Evolutionary conservation across 2,329 filamentous ascomycete species (phyloP).

Genomic region (Eurotiales sp.): DNA sequence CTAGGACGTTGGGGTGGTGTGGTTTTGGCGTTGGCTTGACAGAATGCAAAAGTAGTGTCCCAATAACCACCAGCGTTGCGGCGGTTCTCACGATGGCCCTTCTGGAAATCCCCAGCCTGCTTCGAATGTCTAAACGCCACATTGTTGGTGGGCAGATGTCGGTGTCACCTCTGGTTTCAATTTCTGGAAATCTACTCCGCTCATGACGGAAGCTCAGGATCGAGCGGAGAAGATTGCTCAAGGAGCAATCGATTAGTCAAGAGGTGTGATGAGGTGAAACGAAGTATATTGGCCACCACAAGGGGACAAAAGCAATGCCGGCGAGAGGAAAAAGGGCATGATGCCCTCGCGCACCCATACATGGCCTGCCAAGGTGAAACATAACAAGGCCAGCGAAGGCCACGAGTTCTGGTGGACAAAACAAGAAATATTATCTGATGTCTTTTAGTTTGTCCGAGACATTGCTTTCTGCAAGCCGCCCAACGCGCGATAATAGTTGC

Average conservation of each 20-base stretch:
- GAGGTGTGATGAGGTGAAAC: not conserved
- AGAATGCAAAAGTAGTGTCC: not conserved
- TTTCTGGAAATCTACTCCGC: not conserved
- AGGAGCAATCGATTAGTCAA: too few species aligned
- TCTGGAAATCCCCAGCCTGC: not conserved
- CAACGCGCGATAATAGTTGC: too few species aligned
- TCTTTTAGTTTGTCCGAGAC: not conserved
- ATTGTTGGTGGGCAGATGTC: not conserved
- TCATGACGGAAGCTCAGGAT: not conserved
- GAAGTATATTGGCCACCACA: not conserved
- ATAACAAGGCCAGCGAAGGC: not conserved
- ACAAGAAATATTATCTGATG: not conserved
- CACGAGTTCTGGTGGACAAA: not conserved
- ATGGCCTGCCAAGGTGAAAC: too few species aligned
- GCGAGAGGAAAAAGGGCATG: too few species aligned
- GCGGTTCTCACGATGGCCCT: not conserved
- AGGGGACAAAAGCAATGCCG: not conserved
- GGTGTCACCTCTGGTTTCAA: not conserved
- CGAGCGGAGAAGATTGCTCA: not conserved
- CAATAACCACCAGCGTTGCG: not conserved
- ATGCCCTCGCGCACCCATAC: too few species aligned
- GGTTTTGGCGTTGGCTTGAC: not conserved
- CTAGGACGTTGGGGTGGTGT: not conserved
- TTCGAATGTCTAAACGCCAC: not conserved
- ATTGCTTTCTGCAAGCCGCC: not conserved